Evolutionary conservation across 257 asterid genomes (phyloP).

Genomic region (Petrea volubilis): DNA sequence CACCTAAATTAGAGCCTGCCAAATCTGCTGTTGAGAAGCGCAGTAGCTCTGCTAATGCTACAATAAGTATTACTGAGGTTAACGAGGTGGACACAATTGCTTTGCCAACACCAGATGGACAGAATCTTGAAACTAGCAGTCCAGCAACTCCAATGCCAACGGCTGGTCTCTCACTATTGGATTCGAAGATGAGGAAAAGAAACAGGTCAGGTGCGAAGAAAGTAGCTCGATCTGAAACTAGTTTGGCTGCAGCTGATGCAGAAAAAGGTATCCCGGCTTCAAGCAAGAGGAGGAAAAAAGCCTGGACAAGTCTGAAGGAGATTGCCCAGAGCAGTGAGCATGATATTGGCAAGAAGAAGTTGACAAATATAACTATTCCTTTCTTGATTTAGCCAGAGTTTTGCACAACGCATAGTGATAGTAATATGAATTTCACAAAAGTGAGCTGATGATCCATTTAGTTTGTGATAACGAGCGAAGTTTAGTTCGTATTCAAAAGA

Average conservation of each 20-base stretch:
- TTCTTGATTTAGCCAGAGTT: slow-evolving; percentile 30
- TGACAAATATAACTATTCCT: slow-evolving; percentile 44
- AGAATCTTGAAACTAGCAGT: slow-evolving; percentile 23
- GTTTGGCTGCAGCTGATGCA: slow-evolving; percentile 20
- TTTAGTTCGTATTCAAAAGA: no score
- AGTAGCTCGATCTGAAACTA: slow-evolving; percentile 30
- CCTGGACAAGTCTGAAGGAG: slow-evolving; percentile 81
- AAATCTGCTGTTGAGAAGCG: slow-evolving; percentile 14
- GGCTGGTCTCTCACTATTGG: slow-evolving; percentile 44
- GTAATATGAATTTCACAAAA: background rate
- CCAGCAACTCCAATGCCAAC: slow-evolving; percentile 49
- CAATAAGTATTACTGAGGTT: background rate
- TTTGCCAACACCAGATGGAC: slow-evolving; percentile 31
- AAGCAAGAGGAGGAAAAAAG: slow-evolving; percentile 57
- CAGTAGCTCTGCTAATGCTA: slow-evolving; percentile 12
- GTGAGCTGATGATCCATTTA: no score
- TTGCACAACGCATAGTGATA: background rate
- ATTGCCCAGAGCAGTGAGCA: slow-evolving; percentile 48
- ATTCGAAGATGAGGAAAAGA: slow-evolving; percentile 56
- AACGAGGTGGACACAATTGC: slow-evolving; percentile 18
- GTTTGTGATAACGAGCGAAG: background rate
- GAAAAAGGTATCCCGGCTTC: slow-evolving; percentile 31
- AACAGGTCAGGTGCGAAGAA: slow-evolving; percentile 50
- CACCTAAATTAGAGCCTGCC: slow-evolving; percentile 19
- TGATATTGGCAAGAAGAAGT: slow-evolving; percentile 30